phyloP scores from a whole-genome alignment of 768 basidiomycete species.

The Panaeolus cyanescens region DNA sequence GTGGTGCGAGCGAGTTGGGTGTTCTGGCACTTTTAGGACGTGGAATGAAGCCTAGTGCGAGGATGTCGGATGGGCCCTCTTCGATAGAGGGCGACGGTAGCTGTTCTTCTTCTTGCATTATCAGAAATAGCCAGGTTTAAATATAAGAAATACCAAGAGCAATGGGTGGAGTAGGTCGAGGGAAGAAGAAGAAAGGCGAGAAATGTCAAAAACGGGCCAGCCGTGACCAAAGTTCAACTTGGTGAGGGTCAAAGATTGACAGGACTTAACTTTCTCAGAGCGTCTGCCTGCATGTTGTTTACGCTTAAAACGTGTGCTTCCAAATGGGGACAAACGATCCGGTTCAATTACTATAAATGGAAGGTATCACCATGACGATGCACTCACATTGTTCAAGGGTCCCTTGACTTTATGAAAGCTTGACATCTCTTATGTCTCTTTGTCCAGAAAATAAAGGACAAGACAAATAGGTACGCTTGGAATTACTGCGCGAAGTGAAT shows the following conservation, averaged over 20 bases:
- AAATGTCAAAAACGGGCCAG: slow-evolving; percentile 7
- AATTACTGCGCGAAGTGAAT: too few species aligned
- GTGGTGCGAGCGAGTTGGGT: slow-evolving; percentile 3
- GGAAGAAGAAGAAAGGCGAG: neutral
- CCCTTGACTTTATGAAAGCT: too few species aligned
- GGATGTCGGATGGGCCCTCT: neutral
- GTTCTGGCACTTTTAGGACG: neutral
- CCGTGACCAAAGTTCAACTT: slow-evolving; percentile 4
- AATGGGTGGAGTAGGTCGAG: neutral
- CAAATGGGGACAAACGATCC: neutral
- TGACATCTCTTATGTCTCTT: too few species aligned
- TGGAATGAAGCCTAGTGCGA: neutral
- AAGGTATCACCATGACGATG: neutral
- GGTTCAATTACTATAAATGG: neutral
- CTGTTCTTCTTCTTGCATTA: neutral
- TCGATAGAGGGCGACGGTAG: neutral
- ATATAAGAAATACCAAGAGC: too few species aligned
- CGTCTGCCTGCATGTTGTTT: neutral
- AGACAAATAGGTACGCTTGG: slow-evolving; percentile 69
- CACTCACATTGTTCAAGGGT: neutral
- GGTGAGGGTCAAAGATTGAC: neutral
- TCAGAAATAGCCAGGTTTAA: neutral
- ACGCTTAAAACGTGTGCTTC: neutral
- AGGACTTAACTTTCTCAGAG: too few species aligned
- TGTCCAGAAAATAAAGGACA: too few species aligned